Evolutionary conservation across 805 yeast species (phyloP).

Genomic region (Gaillardinia entomophila): DNA sequence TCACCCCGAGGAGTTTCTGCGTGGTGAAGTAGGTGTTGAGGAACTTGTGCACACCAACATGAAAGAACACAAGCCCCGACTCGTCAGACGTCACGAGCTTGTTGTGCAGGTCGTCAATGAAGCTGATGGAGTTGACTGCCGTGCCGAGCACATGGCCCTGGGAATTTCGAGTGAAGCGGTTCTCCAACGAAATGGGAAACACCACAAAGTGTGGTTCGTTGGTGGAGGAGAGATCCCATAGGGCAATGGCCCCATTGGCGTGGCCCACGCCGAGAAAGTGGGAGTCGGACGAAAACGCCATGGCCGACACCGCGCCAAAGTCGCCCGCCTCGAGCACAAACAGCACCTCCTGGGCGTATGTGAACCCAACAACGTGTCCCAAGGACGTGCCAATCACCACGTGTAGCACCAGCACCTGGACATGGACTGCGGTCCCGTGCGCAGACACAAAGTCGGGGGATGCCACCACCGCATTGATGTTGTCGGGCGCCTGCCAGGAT

Average conservation of each 20-base stretch:
- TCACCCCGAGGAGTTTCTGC: constrained; percentile 47
- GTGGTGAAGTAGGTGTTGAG: constrained; percentile 45
- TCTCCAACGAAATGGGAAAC: constrained; percentile 17
- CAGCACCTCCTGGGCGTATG: constrained; percentile 56
- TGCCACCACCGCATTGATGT: constrained; percentile 13
- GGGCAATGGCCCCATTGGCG: constrained; percentile 52
- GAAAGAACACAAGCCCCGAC: constrained; percentile 48
- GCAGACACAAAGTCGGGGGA: constrained; percentile 15
- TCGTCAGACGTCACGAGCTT: constrained; percentile 27
- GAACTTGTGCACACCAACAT: constrained; percentile 56
- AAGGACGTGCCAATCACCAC: constrained; percentile 66
- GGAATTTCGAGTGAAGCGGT: constrained; percentile 15
- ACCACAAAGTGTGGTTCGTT: constrained; percentile 9
- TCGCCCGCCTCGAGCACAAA: constrained; percentile 32
- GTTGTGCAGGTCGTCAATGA: constrained; percentile 21
- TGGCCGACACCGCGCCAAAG: constrained; percentile 44
- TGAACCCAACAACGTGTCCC: constrained; percentile 63
- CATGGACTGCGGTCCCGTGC: constrained; percentile 16
- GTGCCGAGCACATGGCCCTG: constrained; percentile 24
- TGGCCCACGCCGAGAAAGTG: constrained; percentile 66
- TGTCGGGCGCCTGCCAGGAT: constrained; percentile 21
- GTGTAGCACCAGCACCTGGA: constrained; percentile 25
- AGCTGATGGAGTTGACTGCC: constrained; percentile 18
- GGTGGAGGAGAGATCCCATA: constrained; percentile 54
- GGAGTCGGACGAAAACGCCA: constrained; percentile 65